Base-by-base conservation (phyloP, 768 basidiomycete species). In the Dioszegia aurantiaca region DNA sequence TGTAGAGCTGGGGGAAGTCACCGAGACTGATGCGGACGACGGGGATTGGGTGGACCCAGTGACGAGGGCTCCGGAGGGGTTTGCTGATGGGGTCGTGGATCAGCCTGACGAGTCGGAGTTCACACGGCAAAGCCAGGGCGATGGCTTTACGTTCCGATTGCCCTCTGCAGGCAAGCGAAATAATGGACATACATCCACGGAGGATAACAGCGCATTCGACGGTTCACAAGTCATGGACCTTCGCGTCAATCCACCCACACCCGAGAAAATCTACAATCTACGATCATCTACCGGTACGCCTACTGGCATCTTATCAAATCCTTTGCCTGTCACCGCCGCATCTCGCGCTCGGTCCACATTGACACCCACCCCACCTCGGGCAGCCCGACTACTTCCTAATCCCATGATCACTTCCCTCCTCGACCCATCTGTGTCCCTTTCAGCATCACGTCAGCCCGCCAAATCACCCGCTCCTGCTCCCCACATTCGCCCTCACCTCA, bases 401-500 rank as follows among this genome's bases (percentile, higher is more conserved):
- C 71, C 71, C 1, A 68, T 73, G 47, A 58, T 61, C 2, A 70
- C 67, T 8, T 64, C 68, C 5, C 55, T 70, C 19, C 65, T 70
- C 23, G 68, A 73, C 41, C 62, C 71, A 1, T 64, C 66, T 16
- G 62, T 70, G 30, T 62, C 67, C n/a, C 52, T 56, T 28, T 19
- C 17, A 11, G 17, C 36, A 16, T 11, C 45, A 27, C 28, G 21
- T 3, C 30, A 19, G 17, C 31, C 23, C 4, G 33, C 55, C 1
- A 24, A 40, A 17, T 5, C 30, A 11, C 11, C 44, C 23, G 14
- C 24, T 1, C 16, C 58, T 31, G 12, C 58, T 51, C 39, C 60
- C 8, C 58, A 44, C 21, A 36, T 47, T 23, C 40, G 58, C 33
- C 64, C 81, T 12, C 83, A 84, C 63, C 85, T 82, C 69, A 83